Percentiles rank a stretch among this genome's conserved stretches.
Conservation (phyloP, 257 asterid genomes). For the Primulina huaijiensis region DNA sequence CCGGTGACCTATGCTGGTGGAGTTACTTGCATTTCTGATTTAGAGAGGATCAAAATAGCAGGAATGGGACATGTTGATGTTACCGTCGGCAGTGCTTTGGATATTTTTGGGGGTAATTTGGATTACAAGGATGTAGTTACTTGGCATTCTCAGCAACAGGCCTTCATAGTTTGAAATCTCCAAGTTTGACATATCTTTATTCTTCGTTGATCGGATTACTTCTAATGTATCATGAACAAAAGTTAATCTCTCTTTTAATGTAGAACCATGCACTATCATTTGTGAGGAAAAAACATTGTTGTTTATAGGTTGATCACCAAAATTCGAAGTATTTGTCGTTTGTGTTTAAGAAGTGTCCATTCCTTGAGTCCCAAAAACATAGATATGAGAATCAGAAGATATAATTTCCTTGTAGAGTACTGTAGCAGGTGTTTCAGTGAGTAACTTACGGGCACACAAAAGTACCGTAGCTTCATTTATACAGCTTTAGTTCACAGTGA, state of each 20-base stretch:
- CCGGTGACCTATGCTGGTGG: conserved; percentile 99
- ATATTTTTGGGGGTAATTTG: conserved; percentile 85
- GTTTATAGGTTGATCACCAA: background rate
- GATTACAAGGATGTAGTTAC: conserved; percentile 78
- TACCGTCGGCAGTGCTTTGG: conserved; percentile 94
- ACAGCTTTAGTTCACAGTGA: conserved; percentile 2
- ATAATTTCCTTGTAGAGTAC: background rate
- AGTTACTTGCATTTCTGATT: conserved; percentile 68
- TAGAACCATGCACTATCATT: background rate
- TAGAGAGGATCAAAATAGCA: conserved; percentile 73
- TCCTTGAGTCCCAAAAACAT: background rate
- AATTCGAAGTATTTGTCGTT: background rate
- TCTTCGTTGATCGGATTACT: background rate
- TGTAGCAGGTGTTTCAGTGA: background rate
- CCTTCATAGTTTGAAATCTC: conserved; percentile 34
- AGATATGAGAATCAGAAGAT: background rate
- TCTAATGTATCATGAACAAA: background rate
- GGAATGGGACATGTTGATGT: conserved; percentile 86
- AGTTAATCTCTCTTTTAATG: background rate
- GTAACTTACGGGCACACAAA: conserved; percentile 3
- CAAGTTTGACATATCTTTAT: background rate
- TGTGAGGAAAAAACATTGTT: background rate
- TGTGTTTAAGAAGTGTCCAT: background rate
- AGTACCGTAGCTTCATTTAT: conserved; percentile 9
- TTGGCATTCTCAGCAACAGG: conserved; percentile 79